These are phyloP conservation scores for Cochlearia excelsa DNA, from an alignment of 345 rosid species.

Conservation along the genomic window DNA sequence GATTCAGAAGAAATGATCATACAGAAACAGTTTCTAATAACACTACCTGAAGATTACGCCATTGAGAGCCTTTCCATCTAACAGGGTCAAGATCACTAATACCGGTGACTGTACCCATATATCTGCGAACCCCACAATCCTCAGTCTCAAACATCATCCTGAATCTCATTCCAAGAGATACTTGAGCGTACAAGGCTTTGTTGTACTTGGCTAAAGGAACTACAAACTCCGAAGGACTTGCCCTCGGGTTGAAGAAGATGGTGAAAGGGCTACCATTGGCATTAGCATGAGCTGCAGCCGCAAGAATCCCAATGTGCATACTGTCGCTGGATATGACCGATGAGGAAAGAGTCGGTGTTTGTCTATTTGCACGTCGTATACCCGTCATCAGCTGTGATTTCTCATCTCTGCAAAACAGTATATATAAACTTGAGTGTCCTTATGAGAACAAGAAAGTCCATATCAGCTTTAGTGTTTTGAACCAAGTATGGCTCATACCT, in stretches of 20 bases:
- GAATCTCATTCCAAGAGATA: constrained; percentile 89
- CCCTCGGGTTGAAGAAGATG: constrained; percentile 87
- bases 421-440: background rate
- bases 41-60: constrained; percentile 90
- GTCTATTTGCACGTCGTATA: constrained; percentile 78
- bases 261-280: constrained; percentile 91
- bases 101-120: constrained; percentile 94
- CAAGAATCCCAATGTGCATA: constrained; percentile 95
- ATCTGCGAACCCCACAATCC: constrained; percentile 81
- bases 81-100: constrained; percentile 81
- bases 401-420: constrained; percentile 58
- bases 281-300: constrained; percentile 98
- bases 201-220: constrained; percentile 90
- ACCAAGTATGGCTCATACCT: constrained; percentile 42
- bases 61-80: constrained; percentile 93
- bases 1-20: constrained; percentile 15
- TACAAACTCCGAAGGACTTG: constrained; percentile 93
- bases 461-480: constrained; percentile 14
- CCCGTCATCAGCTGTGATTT: constrained; percentile 84
- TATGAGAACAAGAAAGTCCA: constrained; percentile 7
- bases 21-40: constrained; percentile 1
- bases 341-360: constrained; percentile 74
- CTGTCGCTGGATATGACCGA: constrained; percentile 95
- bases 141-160: constrained; percentile 99
- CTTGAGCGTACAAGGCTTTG: constrained; percentile 74